phyloP scores from a whole-genome alignment of 495 filamentous ascomycete genomes.

The Immersiella caudata region DNA sequence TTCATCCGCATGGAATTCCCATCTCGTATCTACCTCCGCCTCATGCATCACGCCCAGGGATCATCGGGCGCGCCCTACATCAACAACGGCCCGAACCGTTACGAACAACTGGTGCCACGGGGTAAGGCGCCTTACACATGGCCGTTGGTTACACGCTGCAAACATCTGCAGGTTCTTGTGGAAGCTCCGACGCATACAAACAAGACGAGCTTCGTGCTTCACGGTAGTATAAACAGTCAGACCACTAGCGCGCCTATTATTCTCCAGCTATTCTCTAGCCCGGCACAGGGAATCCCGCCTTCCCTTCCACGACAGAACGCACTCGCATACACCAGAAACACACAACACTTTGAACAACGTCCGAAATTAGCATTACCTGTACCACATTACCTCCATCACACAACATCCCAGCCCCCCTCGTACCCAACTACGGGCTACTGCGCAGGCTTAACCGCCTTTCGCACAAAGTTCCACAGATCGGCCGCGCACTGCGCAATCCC shows the following conservation, averaged over 20 bases:
- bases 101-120: neutral
- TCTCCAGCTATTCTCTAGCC: too few species aligned
- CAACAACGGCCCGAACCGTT: neutral
- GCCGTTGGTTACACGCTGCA: neutral
- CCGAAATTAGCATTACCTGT: neutral
- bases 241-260: neutral
- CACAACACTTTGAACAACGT: neutral
- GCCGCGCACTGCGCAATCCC: constrained; percentile 30
- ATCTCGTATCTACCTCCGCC: neutral
- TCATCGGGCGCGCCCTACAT: neutral
- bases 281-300: too few species aligned
- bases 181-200: neutral
- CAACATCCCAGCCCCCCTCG: neutral
- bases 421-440: neutral
- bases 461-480: constrained; percentile 37
- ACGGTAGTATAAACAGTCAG: neutral
- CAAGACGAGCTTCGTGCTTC: neutral
- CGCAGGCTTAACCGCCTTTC: constrained; percentile 4
- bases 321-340: too few species aligned
- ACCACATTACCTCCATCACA: neutral
- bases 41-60: neutral
- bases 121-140: neutral
- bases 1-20: neutral
- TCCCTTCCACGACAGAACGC: too few species aligned
- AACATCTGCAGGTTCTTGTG: neutral